Percentiles rank a stretch among this genome's conserved stretches.
Conservation (phyloP, 139 green algal species). For the Chlorella sorokiniana region DNA sequence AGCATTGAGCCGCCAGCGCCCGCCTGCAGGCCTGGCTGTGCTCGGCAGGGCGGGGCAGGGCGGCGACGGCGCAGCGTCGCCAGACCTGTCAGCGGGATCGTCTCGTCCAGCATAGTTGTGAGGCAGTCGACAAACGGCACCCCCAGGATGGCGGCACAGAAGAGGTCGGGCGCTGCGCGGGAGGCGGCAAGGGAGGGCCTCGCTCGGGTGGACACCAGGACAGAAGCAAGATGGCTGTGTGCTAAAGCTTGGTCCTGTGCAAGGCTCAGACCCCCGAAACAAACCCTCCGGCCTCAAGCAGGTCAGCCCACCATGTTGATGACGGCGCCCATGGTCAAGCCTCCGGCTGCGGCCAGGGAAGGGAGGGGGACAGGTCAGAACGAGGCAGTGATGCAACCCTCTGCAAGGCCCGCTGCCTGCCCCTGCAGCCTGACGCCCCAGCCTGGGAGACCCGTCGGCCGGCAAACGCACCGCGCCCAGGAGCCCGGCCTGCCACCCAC, state of each 20-base stretch:
- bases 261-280: too few relatives aligned
- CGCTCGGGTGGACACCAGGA: too few relatives aligned
- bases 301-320: constrained; percentile 77
- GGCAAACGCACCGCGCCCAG: not conserved
- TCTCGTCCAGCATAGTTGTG: constrained; percentile 78
- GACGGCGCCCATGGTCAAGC: constrained; percentile 74
- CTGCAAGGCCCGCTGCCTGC: too few relatives aligned
- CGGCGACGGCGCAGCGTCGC: not conserved
- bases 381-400: not conserved
- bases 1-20: not conserved
- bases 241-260: too few relatives aligned
- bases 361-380: not conserved
- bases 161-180: not conserved
- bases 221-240: not conserved
- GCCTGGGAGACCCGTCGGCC: not conserved
- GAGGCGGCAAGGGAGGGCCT: too few relatives aligned
- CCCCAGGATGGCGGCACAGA: constrained; percentile 18
- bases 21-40: too few relatives aligned
- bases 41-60: too few relatives aligned
- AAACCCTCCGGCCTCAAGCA: constrained; percentile 53
- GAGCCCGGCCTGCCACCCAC: not conserved
- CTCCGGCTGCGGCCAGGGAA: constrained; percentile 17
- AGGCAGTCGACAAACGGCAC: constrained; percentile 95
- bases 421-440: not conserved
- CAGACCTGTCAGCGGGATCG: constrained; percentile 60